Evolutionary conservation across 2,329 filamentous ascomycete species (phyloP).

Genomic region (Cladosporium sp.): DNA sequence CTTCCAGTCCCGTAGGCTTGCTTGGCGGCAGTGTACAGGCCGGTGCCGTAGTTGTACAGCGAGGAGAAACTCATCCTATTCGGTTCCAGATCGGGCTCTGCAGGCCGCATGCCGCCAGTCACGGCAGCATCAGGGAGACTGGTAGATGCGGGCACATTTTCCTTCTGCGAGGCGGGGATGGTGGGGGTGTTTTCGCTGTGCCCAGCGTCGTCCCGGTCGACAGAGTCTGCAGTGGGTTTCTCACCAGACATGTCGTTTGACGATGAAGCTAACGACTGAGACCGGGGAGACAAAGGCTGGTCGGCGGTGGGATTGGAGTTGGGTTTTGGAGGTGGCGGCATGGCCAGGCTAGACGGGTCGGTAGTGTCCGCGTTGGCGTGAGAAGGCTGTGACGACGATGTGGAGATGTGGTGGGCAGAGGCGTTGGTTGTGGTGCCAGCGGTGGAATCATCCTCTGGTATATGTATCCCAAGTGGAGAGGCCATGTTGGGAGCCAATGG

Average conservation of each 20-base stretch:
- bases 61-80: constrained; percentile 71
- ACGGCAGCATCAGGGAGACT: constrained; percentile 18
- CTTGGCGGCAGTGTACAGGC: constrained; percentile 49
- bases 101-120: constrained; percentile 18
- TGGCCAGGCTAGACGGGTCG: constrained; percentile 7
- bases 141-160: constrained; percentile 7
- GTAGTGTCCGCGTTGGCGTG: constrained; percentile 1
- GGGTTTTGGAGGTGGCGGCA: constrained; percentile 12
- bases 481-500: constrained; percentile 5
- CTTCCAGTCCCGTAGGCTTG: constrained; percentile 38
- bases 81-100: constrained; percentile 38
- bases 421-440: too few relatives aligned
- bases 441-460: too few relatives aligned
- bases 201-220: neutral
- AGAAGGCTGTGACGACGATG: neutral
- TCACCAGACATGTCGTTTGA: neutral
- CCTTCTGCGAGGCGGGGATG: constrained; percentile 2
- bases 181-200: constrained; percentile 3
- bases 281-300: neutral
- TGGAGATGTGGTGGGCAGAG: too few relatives aligned
- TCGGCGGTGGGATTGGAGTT: constrained; percentile 2
- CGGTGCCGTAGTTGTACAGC: constrained; percentile 64
- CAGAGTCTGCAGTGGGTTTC: neutral
- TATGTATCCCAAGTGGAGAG: neutral
- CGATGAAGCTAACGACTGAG: neutral